These are phyloP conservation scores for Hypomontagnella monticulosa DNA, from an alignment of 495 filamentous ascomycete species.

Conservation along the genomic window DNA sequence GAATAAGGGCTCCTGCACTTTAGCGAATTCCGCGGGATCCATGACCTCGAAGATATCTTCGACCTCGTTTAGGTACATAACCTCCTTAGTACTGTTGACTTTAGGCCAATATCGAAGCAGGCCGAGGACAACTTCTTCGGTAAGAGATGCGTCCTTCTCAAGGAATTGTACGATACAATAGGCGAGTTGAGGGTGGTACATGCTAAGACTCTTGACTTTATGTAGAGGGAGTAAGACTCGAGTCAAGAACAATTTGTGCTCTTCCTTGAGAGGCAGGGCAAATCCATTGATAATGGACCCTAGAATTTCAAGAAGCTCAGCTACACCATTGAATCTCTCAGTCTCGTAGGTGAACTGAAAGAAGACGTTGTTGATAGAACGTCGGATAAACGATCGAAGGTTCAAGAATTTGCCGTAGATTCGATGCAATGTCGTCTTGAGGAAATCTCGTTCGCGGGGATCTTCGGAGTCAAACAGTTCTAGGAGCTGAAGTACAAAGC, in stretches of 20 bases:
- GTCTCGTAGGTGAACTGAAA: constrained; percentile 99
- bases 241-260: constrained; percentile 98
- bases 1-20: constrained; percentile 97
- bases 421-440: constrained; percentile 97
- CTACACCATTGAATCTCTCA: constrained; percentile 97
- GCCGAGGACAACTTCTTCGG: constrained; percentile 97
- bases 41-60: constrained; percentile 99
- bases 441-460: constrained; percentile 93
- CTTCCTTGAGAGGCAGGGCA: constrained; percentile 95
- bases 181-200: constrained; percentile 98
- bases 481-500: constrained; percentile 96
- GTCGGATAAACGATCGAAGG: constrained; percentile 92
- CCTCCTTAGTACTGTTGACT: constrained; percentile 98
- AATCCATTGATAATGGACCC: constrained; percentile 99
- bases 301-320: constrained; percentile 94
- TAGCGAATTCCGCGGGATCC: constrained; percentile 98
- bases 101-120: constrained; percentile 98
- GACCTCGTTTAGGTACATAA: constrained; percentile 99
- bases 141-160: constrained; percentile 96
- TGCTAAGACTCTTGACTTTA: constrained; percentile 98
- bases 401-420: constrained; percentile 99
- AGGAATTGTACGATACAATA: constrained; percentile 99
- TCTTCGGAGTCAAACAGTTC: constrained; percentile 99
- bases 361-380: constrained; percentile 99
- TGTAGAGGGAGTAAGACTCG: constrained; percentile 91